These are phyloP conservation scores for Penicillium coffeae DNA, from an alignment of 495 filamentous ascomycete species.

Conservation along the genomic window DNA sequence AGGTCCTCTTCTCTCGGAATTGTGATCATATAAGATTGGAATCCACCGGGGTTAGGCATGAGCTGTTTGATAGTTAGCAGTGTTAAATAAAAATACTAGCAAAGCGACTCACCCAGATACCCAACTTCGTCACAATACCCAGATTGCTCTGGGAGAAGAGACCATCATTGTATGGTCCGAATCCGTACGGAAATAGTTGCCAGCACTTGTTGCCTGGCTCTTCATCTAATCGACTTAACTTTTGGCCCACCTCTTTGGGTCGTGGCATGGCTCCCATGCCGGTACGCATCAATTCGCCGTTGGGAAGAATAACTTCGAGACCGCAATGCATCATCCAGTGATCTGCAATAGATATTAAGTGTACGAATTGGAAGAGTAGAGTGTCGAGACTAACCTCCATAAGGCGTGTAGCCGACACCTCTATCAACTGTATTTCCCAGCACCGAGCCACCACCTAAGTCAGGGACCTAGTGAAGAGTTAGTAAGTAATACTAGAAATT, in stretches of 20 bases:
- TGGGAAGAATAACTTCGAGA: conserved; percentile 55
- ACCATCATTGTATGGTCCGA: conserved; percentile 54
- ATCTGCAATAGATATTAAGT: conserved; percentile 3
- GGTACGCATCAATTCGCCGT: conserved; percentile 51
- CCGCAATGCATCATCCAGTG: conserved; percentile 45
- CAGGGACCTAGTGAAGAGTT: conserved; percentile 34
- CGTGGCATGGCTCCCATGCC: conserved; percentile 51
- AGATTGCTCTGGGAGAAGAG: conserved; percentile 56
- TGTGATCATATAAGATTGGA: conserved; percentile 52
- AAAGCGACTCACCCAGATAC: conserved; percentile 51
- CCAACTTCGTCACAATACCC: conserved; percentile 59
- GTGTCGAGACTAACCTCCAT: conserved; percentile 24
- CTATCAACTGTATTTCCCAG: conserved; percentile 55
- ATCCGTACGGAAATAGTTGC: conserved; percentile 53
- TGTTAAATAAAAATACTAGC: no score
- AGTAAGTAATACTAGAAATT: neutral
- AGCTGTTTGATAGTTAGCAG: no score
- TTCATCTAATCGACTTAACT: neutral
- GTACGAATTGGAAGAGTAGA: conserved; percentile 8
- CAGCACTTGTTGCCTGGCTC: conserved; percentile 11
- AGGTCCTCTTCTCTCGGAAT: conserved; percentile 50
- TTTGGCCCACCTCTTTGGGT: neutral
- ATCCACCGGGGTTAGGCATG: conserved; percentile 49
- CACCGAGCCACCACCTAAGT: conserved; percentile 54
- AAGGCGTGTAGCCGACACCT: conserved; percentile 54